A percentile compares a stretch with the other conserved stretches of the same genome.
These are phyloP conservation scores for Citrus sinensis DNA, from an alignment of 345 rosid genomes.

Conservation along the genomic window DVS_A1.0 CM039163.1:12282501-12283000, in stretches of 20 bases:
- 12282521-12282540: slow-evolving; percentile 23
- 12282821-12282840: slow-evolving; percentile 20
- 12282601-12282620: slow-evolving; percentile 21
- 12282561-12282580: slow-evolving; percentile 33
- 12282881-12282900: neutral
- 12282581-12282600: slow-evolving; percentile 43
- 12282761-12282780: slow-evolving; percentile 20
- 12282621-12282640: slow-evolving; percentile 20
- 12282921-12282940: too few species aligned
- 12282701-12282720: too few species aligned
- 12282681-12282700: too few species aligned
- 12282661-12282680: neutral
- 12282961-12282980: too few species aligned
- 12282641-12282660: neutral
- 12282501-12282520: neutral
- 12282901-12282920: neutral
- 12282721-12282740: neutral
- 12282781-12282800: slow-evolving; percentile 17
- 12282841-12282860: slow-evolving; percentile 35
- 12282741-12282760: slow-evolving; percentile 10
- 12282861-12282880: slow-evolving; percentile 22
- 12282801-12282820: slow-evolving; percentile 32
- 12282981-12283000: neutral
- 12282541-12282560: slow-evolving; percentile 22
- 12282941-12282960: too few species aligned